Base-by-base conservation (phyloP, 306 rosid species). In the Chamaecrista fasciculata region DNA sequence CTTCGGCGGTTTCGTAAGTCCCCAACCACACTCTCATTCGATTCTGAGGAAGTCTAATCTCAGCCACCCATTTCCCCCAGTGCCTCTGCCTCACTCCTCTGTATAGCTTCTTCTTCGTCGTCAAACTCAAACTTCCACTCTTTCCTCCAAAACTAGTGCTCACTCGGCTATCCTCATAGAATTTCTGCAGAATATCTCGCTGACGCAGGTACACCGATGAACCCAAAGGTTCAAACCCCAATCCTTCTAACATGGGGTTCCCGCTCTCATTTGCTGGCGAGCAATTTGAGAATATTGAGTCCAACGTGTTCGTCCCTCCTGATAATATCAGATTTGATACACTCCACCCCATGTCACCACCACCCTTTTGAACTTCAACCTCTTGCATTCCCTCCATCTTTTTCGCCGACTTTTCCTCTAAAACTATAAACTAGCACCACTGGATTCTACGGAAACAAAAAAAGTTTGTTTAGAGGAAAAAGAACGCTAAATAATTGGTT, bases 21-120 rank as follows among this genome's bases (percentile, higher is more conserved):
- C 99, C 99, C 36, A 95, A 78, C 99, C 99, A 95, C 25, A 91
- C 92, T 69, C 99, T 82, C 97, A 91, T 86, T 78, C 99, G 80
- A 76, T 95, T 95, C 82, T 95, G 99, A 6, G 99, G 99, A 12
- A 95, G 91, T 57, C 99, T 80, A 26, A 95, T 95, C 66, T 95
- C 99, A 0, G 99, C 99, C 0, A 95, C 99, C 99, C 99, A 95
- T 81, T 95, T 95, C 18, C 97, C 99, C 99, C 99, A 95, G 50
- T 95, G 95, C 65, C 99, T 91, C 92, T 95, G 97, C 15, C 99
- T 86, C 81, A 95, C 99, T 60, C 99, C 99, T 73, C 99, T 95
- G 88, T 95, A 95, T 0, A 84, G 79, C 66, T 91, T 95, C 23
- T 87, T 89, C 91, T 86, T 86, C 34, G 34, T 2, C n/a, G n/a